Evolutionary conservation across 805 yeast genomes (phyloP), one percentile per base, ranked within the genome.

Genomic region (Cephaloascus fragrans): DNA sequence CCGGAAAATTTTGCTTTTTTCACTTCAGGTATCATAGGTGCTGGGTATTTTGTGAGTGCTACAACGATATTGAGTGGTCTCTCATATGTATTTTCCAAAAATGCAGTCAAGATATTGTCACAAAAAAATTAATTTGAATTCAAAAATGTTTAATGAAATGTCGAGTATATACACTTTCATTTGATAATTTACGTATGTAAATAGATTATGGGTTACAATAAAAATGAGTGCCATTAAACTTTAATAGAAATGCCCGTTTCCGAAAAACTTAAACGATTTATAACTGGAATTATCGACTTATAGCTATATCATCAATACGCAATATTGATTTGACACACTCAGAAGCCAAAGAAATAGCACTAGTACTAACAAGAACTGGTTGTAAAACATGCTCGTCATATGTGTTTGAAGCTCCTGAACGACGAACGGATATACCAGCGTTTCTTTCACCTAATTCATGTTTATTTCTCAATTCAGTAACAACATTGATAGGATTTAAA

Each of bases 271-370:
- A n/a, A n/a, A n/a, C n/a, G n/a, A n/a, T n/a, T n/a, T n/a, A n/a
- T n/a, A n/a, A n/a, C n/a, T n/a, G n/a, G n/a, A 40, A 28, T 58
- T 67, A 84, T 59, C 95, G 77, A 61, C 94, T 80, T 58, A 93
- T 86, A 32, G 96, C 84, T 52, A 93, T 94, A 61, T 94, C 99
- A 62, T 93, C 99, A 53, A 93, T 93, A 64, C 98, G 82, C 59
- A 93, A 71, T 47, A 93, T 88, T 35, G 95, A 83, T 67, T 93
- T 94, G 42, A 90, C 97, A 48, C 95, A 84, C 68, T 93, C 99
- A 17, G 97, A 82, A 26, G 97, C 97, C 50, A 93, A 74, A 12
- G 95, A 80, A 41, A 93, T 81, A 37, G 97, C 96, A 61, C 96
- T 85, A 16, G 93, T 89, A 58, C 83, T 84, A 39, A 93, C 98